Base-by-base conservation (phyloP, 148 eudicot genomes). In the Heliosperma pusillum region DNA sequence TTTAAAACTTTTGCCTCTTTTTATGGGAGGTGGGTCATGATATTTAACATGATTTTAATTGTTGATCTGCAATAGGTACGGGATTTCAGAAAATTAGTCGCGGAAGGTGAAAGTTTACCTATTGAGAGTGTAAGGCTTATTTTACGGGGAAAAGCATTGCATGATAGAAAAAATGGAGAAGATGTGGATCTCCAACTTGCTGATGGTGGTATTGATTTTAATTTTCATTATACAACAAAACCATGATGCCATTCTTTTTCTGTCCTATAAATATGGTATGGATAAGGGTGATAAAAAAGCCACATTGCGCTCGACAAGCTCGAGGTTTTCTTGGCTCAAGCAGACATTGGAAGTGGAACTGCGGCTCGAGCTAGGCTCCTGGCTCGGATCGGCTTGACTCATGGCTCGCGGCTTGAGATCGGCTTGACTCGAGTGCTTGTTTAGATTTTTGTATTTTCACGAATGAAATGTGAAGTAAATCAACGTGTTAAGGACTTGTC, bases 31-130 rank as follows among this genome's bases (percentile, higher is more conserved):
- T 20, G 29, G 33, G 16, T 7, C 9, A 29, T 5, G 13, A 62
- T 40, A 47, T 64, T 12, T 68, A 16, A 67, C 17, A 2, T 72
- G 4, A 5, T 36, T 62, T 52, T 44, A 33, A 75, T 45, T 61
- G 30, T 10, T 50, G 72, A 3, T 70, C 20, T 21, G 15, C 10
- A 70, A 55, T 76, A 93, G 98, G 97, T 91, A 29, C 78, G 78
- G 76, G 91, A 88, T 71, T 85, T 93, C 83, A 86, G 97, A 74
- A 87, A 84, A 75, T 50, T 93, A 81, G 77, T 93, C 84, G 92
- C 92, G 50, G 89, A 73, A 47, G 82, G 74, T 72, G 73, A 82
- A 53, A 77, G 72, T 33, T 74, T 87, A 40, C 92, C 92, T 19
- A 52, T 84, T 44, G 92, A 88, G 30, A 85, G 80, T 58, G 78